phyloP scores from a whole-genome alignment of 2,329 filamentous ascomycete genomes.

The Fusarium zealandicum region DNA sequence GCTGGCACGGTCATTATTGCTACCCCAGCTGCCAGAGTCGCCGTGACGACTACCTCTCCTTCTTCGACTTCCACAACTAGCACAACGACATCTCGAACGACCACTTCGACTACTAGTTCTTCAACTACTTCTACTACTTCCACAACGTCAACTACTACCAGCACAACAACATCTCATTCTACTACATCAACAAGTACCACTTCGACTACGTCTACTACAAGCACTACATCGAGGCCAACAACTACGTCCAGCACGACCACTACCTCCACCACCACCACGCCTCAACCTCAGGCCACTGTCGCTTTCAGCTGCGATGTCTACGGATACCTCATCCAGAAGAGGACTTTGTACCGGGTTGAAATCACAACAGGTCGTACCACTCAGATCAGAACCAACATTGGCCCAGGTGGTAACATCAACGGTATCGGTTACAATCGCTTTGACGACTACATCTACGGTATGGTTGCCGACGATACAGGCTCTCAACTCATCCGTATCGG shows the following conservation, averaged over 20 bases:
- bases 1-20: constrained; percentile 22
- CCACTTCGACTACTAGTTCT: background rate
- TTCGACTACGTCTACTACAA: background rate
- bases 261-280: background rate
- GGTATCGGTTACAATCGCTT: constrained; percentile 33
- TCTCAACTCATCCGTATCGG: constrained; percentile 36
- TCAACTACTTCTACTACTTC: background rate
- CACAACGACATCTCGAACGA: background rate
- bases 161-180: background rate
- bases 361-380: constrained; percentile 26
- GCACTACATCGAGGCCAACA: constrained; percentile 2
- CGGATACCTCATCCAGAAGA: constrained; percentile 32
- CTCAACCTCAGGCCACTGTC: constrained; percentile 5
- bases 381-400: constrained; percentile 20
- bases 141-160: background rate
- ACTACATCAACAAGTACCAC: background rate
- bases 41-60: background rate
- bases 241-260: background rate
- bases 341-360: constrained; percentile 26
- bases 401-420: constrained; percentile 34
- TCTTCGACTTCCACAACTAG: constrained; percentile 1
- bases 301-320: constrained; percentile 4
- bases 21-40: constrained; percentile 13
- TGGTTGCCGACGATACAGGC: constrained; percentile 13
- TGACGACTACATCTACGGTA: constrained; percentile 35